Evolutionary conservation across 441 rosid genomes (phyloP), one percentile per base, ranked within the genome.

Genomic region (Melastoma candidum): DNA sequence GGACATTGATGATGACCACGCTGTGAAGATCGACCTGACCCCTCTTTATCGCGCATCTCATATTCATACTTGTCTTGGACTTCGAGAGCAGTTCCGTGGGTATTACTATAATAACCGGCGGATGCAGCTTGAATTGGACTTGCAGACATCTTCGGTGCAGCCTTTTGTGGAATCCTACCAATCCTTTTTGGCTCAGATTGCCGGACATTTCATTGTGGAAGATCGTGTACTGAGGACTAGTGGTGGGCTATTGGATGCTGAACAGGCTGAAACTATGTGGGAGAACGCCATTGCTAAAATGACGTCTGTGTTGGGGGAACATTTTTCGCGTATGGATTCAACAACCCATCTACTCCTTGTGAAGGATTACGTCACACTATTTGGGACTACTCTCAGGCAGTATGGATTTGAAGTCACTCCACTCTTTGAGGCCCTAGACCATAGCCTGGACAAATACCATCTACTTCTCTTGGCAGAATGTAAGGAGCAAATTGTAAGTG

Each of bases 251-350:
- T 66, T 84, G 68, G 67, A 48, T 44, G 53, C 92, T 12, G 87
- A 84, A 61, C 94, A 88, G 72, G 80, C 85, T 27, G 95, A 85
- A 67, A 76, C 90, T 29, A 88, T 92, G 94, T 92, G 98, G 97
- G 95, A 88, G 63, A 77, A 81, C 24, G 89, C 98, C 12, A 78
- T 78, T 11, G 59, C 76, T 51, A 83, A 84, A 76, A 67, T 92
- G 62, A 71, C 80, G 50, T 67, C 81, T 0, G 50, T 85, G 47
- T 67, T 85, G 75, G 95, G 78, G 17, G 77, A 71, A 36, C 96
- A 92, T 45, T 92, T 87, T 72, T 72, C 76, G 29, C 79, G 63
- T 32, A 88, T 84, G 95, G 90, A 81, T 69, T 88, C 98, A 12
- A 85, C 92, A 47, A 84, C 94, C 47, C 97, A 92, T 68, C 85